Evolutionary conservation across 345 rosid species (phyloP).

Genomic region (Pistacia integerrima): DNA sequence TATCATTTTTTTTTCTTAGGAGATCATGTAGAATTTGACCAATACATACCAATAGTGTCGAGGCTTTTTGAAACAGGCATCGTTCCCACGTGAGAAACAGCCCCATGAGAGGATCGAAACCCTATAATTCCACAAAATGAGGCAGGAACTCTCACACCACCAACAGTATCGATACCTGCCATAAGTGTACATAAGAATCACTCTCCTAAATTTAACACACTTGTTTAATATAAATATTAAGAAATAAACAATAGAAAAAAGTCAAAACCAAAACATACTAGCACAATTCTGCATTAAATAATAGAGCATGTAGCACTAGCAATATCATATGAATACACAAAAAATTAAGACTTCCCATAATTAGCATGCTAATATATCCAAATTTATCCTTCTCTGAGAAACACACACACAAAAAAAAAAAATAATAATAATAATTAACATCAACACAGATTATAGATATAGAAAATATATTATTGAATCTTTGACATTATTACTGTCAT

Average conservation of each 20-base stretch:
- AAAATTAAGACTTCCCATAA: background rate
- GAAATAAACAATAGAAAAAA: background rate
- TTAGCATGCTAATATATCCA: background rate
- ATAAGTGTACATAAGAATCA: conserved; percentile 18
- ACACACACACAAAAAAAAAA: background rate
- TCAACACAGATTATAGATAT: background rate
- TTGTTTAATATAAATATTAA: background rate
- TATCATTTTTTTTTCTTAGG: background rate
- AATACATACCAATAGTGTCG: conserved; percentile 79
- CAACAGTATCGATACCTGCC: conserved; percentile 85
- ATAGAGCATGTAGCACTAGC: background rate
- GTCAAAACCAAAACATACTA: background rate
- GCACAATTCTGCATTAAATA: background rate
- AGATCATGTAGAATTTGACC: background rate
- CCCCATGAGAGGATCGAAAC: conserved; percentile 79
- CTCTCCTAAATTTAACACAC: background rate
- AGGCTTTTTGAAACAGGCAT: conserved; percentile 75
- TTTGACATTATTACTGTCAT: background rate
- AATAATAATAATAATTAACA: background rate
- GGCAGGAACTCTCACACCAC: conserved; percentile 93
- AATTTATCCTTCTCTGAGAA: background rate
- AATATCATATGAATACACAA: background rate
- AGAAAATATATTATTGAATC: too few relatives aligned
- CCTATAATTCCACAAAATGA: conserved; percentile 85
- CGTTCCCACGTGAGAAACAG: conserved; percentile 56